A percentile compares a stretch with the other conserved stretches of the same genome.
These are phyloP conservation scores for Botrytis elliptica DNA, from an alignment of 2,329 filamentous ascomycete genomes.

Conservation along the genomic window DNA sequence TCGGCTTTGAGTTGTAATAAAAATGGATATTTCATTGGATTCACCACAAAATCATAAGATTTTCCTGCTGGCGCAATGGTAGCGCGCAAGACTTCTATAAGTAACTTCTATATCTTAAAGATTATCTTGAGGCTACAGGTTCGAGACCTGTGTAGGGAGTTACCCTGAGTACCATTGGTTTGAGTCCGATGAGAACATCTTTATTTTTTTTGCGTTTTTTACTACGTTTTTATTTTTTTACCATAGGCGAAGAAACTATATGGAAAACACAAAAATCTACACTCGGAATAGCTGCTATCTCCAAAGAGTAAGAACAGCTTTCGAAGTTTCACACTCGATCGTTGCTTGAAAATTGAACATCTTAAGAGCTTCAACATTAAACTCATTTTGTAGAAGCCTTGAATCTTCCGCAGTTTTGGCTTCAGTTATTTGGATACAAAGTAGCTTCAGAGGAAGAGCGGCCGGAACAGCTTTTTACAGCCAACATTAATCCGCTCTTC, in stretches of 20 bases:
- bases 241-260: too few relatives aligned
- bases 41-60: not conserved
- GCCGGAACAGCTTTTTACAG: not conserved
- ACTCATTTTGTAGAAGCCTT: not conserved
- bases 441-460: not conserved
- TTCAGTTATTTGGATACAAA: not conserved
- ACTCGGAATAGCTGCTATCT: not conserved
- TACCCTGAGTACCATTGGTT: slow-evolving; percentile 4
- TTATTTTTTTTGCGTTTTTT: not conserved
- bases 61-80: slow-evolving; percentile 18
- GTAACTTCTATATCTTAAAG: too few relatives aligned
- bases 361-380: not conserved
- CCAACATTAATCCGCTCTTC: not conserved
- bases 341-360: not conserved
- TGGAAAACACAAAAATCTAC: not conserved
- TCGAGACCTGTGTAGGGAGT: slow-evolving; percentile 8
- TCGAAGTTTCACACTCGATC: too few relatives aligned
- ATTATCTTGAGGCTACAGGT: slow-evolving; percentile 12
- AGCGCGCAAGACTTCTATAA: slow-evolving; percentile 14
- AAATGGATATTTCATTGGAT: fast-evolving
- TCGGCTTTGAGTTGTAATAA: not conserved
- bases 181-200: not conserved
- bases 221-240: not conserved
- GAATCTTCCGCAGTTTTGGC: not conserved
- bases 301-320: too few relatives aligned